Conservation (phyloP, 352 stramenopile genomes). For the Globisporangium paroecandrum region DNA sequence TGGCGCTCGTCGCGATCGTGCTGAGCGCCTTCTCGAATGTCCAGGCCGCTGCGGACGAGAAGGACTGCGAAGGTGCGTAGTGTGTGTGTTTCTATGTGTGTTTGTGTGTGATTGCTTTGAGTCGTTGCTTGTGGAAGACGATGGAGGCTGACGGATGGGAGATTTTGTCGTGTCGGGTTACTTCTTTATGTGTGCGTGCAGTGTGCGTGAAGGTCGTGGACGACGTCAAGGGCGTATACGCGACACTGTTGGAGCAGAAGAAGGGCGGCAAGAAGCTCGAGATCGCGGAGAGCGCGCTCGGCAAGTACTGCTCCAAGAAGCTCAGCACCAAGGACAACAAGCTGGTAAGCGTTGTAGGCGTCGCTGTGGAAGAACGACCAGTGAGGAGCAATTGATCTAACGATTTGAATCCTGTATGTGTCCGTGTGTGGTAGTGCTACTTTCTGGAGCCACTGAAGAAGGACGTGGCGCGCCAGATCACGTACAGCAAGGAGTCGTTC, state of each 20-base stretch:
- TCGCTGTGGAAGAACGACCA: background rate
- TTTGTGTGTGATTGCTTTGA: background rate
- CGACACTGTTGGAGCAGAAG: conserved; percentile 59
- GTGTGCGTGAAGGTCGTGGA: conserved; percentile 92
- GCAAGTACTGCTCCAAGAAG: conserved; percentile 85
- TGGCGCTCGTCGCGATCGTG: conserved; percentile 67
- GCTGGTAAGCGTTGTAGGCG: conserved; percentile 43
- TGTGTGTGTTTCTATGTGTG: background rate
- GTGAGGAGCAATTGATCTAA: background rate
- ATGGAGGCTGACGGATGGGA: background rate
- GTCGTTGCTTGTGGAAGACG: background rate
- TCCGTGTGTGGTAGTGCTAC: conserved; percentile 79
- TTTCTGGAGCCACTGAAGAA: conserved; percentile 93
- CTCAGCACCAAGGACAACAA: conserved; percentile 90
- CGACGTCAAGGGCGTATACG: conserved; percentile 74
- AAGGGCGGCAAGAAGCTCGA: conserved; percentile 79
- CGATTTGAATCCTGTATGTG: background rate
- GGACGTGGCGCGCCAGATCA: conserved; percentile 90
- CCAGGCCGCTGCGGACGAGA: conserved; percentile 55
- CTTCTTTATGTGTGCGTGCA: conserved; percentile 20
- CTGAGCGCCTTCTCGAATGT: conserved; percentile 27
- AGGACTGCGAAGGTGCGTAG: conserved; percentile 88
- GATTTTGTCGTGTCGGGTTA: background rate
- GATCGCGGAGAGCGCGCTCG: conserved; percentile 76
- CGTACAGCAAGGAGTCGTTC: conserved; percentile 89